These are phyloP conservation scores for Nepenthes alata DNA, from an alignment of 179 eudicot genomes.

Conservation along the genomic window DNA sequence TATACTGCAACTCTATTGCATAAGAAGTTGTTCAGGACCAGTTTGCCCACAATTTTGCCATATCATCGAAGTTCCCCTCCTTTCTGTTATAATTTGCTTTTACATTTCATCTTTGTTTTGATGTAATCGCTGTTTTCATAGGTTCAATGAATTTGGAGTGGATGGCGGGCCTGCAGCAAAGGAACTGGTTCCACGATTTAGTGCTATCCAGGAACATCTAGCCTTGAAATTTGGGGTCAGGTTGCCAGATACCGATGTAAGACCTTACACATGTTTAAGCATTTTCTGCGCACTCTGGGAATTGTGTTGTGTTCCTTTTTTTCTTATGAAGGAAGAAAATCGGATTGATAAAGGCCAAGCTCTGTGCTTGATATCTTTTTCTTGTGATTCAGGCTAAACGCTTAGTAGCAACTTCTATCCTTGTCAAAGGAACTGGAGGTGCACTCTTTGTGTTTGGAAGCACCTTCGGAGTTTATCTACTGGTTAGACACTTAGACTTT, in stretches of 20 bases:
- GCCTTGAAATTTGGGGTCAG: slow-evolving; percentile 18
- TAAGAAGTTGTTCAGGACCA: no score
- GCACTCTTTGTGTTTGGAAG: slow-evolving; percentile 59
- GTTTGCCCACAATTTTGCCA: no score
- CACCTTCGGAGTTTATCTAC: slow-evolving; percentile 52
- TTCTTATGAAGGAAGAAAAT: not conserved
- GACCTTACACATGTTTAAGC: not conserved
- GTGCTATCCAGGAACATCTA: slow-evolving; percentile 21
- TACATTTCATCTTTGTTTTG: not conserved
- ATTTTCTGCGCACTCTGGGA: not conserved
- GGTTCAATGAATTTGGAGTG: slow-evolving; percentile 63
- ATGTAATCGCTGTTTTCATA: slow-evolving; percentile 5
- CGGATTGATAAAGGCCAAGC: not conserved
- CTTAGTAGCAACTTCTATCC: slow-evolving; percentile 42
- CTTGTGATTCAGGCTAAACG: slow-evolving; percentile 33
- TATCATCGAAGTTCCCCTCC: no score
- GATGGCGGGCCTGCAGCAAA: slow-evolving; percentile 65
- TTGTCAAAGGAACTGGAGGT: slow-evolving; percentile 51
- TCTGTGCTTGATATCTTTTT: not conserved
- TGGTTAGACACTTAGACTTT: slow-evolving; percentile 23
- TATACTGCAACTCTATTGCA: no score
- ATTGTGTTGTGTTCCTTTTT: not conserved
- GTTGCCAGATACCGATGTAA: slow-evolving; percentile 39
- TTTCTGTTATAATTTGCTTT: no score
- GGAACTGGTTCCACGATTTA: slow-evolving; percentile 37